These are phyloP conservation scores for Coemansia sp. DNA, from an alignment of 192 early-diverging fungal species.

Conservation along the genomic window DNA sequence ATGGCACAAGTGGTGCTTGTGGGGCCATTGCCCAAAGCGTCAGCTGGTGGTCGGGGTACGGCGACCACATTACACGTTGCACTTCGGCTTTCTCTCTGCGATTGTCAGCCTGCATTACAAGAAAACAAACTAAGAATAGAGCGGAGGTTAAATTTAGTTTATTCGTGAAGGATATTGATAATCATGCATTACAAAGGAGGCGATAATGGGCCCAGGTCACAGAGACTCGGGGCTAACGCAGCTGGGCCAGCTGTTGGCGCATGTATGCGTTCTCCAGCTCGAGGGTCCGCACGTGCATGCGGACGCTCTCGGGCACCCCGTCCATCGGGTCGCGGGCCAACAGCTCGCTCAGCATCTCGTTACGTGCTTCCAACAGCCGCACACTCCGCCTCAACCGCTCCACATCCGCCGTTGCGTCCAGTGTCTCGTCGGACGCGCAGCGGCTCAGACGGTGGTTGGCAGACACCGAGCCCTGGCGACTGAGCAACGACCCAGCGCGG, in stretches of 20 bases:
- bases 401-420: slow-evolving; percentile 16
- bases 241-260: slow-evolving; percentile 21
- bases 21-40: slow-evolving; percentile 41
- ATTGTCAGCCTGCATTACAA: slow-evolving; percentile 20
- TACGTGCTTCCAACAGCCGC: slow-evolving; percentile 30
- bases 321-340: slow-evolving; percentile 22
- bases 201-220: neutral
- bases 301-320: slow-evolving; percentile 24
- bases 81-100: slow-evolving; percentile 15
- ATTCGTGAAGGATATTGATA: neutral
- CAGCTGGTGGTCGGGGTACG: slow-evolving; percentile 47
- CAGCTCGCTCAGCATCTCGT: slow-evolving; percentile 41
- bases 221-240: neutral
- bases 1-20: neutral
- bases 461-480: neutral
- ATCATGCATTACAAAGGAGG: neutral
- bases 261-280: slow-evolving; percentile 53
- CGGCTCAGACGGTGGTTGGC: slow-evolving; percentile 12
- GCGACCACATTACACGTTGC: slow-evolving; percentile 42
- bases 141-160: neutral
- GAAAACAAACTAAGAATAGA: slow-evolving; percentile 3
- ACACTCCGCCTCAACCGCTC: slow-evolving; percentile 25
- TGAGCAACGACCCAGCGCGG: neutral
- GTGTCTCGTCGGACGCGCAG: slow-evolving; percentile 34
- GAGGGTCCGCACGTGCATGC: slow-evolving; percentile 36